phyloP scores from a whole-genome alignment of 148 eudicot species.

The Oxyria digyna region DNA sequence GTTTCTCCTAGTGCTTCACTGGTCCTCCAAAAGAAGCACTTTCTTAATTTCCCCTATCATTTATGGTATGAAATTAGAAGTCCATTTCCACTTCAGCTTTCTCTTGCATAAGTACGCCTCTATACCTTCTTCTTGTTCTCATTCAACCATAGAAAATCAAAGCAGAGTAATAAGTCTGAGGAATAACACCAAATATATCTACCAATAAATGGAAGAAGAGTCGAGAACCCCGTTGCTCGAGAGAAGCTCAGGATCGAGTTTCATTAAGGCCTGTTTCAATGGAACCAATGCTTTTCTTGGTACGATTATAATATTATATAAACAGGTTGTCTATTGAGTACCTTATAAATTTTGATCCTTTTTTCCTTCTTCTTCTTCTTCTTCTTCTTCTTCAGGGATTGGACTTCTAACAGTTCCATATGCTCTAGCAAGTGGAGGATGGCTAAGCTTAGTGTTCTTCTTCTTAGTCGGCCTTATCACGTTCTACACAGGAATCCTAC shows the following conservation, averaged over 20 bases:
- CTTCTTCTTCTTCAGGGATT: conserved; percentile 12
- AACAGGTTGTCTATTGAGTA: too few species aligned
- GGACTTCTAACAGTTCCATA: conserved; percentile 31
- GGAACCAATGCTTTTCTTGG: conserved; percentile 29
- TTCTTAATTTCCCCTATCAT: not conserved
- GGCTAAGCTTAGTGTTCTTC: conserved; percentile 22
- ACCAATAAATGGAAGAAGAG: conserved; percentile 13
- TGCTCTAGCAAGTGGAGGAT: conserved; percentile 24
- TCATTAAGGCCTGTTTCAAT: conserved; percentile 30
- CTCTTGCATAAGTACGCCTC: not conserved
- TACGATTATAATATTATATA: too few species aligned
- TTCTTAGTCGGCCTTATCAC: conserved; percentile 13
- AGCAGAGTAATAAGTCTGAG: too few species aligned
- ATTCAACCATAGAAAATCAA: not conserved
- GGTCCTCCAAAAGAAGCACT: not conserved
- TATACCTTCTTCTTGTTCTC: not conserved
- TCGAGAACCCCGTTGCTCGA: conserved; percentile 11
- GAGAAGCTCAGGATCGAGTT: conserved; percentile 18
- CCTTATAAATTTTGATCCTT: not conserved
- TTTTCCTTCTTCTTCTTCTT: too few species aligned
- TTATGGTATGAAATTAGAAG: not conserved
- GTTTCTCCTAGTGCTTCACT: not conserved
- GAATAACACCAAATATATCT: not conserved
- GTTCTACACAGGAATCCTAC: conserved; percentile 18
- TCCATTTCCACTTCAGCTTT: not conserved